Evolutionary conservation across 2,329 filamentous ascomycete genomes (phyloP).

Genomic region (Tolypocladium cylindrosporum): DNA sequence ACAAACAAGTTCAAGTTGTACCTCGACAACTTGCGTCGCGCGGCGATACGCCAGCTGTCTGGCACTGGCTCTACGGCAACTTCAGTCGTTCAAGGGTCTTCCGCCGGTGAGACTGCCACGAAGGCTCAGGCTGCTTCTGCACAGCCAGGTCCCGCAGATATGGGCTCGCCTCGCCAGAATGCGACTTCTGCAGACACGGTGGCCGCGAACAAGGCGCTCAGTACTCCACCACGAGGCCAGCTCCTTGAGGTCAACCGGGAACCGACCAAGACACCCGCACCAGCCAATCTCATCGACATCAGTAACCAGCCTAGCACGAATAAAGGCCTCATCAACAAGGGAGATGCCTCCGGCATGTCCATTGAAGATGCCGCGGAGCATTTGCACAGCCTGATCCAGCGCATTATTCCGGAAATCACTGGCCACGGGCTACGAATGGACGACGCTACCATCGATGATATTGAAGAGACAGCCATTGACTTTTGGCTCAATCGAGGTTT

Average conservation of each 20-base stretch:
- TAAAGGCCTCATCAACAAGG: background rate
- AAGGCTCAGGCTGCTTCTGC: background rate
- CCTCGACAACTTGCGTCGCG: slow-evolving; percentile 6
- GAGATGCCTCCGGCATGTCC: background rate
- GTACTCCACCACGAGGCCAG: background rate
- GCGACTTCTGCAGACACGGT: background rate
- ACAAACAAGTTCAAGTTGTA: slow-evolving; percentile 8
- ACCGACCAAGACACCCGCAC: background rate
- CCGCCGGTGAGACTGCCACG: background rate
- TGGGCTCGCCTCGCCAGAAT: background rate
- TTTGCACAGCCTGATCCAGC: slow-evolving; percentile 5
- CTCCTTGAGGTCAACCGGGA: background rate
- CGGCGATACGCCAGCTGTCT: background rate
- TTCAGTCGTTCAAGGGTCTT: background rate
- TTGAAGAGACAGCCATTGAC: slow-evolving; percentile 15
- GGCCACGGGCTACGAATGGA: slow-evolving; percentile 3
- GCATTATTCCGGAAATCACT: slow-evolving; percentile 8
- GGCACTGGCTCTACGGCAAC: background rate
- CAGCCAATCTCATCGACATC: slow-evolving; percentile 2
- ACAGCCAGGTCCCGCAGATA: background rate
- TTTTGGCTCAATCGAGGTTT: slow-evolving; percentile 14
- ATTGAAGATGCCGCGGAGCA: slow-evolving; percentile 9
- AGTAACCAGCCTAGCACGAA: background rate
- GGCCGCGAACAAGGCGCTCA: background rate
- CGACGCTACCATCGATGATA: slow-evolving; percentile 7